Conservation (phyloP, 2,329 filamentous ascomycete species). For the Diplodia mutila region DNA sequence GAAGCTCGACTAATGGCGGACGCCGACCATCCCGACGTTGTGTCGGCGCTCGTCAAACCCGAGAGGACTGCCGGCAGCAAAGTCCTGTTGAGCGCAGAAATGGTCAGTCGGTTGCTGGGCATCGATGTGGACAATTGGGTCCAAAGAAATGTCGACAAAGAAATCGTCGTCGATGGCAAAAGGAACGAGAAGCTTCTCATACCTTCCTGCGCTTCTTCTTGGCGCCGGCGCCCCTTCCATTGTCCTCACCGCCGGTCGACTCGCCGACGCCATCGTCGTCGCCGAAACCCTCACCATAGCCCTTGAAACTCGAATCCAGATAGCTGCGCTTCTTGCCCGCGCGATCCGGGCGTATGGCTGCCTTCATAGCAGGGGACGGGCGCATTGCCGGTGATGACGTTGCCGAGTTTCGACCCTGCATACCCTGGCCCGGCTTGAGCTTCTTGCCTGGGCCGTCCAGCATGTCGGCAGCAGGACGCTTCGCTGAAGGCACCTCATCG, state of each 20-base stretch:
- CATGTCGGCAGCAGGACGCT: constrained; percentile 29
- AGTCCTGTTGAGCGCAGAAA: constrained; percentile 23
- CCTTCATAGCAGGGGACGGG: constrained; percentile 9
- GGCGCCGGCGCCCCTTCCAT: constrained; percentile 40
- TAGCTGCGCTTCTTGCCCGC: constrained; percentile 75
- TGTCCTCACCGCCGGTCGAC: constrained; percentile 73
- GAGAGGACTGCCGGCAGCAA: constrained; percentile 27
- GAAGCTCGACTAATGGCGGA: constrained; percentile 16
- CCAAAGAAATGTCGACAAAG: constrained; percentile 14
- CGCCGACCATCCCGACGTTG: constrained; percentile 26
- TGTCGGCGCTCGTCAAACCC: constrained; percentile 26
- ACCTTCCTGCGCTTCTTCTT: constrained; percentile 41
- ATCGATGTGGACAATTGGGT: not conserved
- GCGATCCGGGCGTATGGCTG: constrained; percentile 63
- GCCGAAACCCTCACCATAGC: constrained; percentile 71
- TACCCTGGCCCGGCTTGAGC: constrained; percentile 30
- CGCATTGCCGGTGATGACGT: constrained; percentile 48
- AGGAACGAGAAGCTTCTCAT: constrained; percentile 22
- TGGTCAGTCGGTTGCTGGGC: constrained; percentile 16
- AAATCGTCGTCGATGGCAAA: not conserved
- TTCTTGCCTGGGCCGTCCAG: constrained; percentile 33
- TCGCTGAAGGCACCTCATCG: constrained; percentile 45
- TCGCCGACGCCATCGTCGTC: constrained; percentile 68
- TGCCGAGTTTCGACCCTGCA: constrained; percentile 36
- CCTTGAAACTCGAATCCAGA: constrained; percentile 73